Base-by-base conservation (phyloP, 768 basidiomycete species). In the Leucosporidium scottii region DNA sequence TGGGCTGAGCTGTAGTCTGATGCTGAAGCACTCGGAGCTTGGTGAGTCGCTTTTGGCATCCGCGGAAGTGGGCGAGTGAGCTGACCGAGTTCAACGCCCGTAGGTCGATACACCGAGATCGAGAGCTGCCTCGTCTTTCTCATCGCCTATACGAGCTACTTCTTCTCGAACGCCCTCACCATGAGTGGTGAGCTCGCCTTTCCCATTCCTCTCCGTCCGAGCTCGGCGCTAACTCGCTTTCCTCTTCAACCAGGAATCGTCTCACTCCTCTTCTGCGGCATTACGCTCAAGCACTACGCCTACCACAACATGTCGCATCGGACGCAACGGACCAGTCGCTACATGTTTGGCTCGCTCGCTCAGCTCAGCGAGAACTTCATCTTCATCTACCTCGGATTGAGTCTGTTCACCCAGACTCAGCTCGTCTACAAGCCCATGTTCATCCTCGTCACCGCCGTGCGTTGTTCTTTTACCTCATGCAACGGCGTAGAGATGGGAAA, bases 241-340 rank as follows among this genome's bases (percentile, higher is more conserved):
- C 28, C 60, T 39, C 47, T 10, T 28, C 3, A 1, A 2, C 23
- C 50, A 77, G 94, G 96, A 59, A 97, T 98, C 78, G 93, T 98
- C 54, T 96, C 93, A 5, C 85, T 98, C 50, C 86, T 98, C 55
- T 97, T 99, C 82, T 98, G 94, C 77, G 94, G 96, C 67, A 96
- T 99, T 77, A 99, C 96, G 5, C 84, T 99, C 74, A 99, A 99
- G 79, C 96, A 99, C 77, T 98, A 99, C 76, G 96, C 94, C n/a
- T 98, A 96, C 77, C 96, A 97, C 81, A 98, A 93, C 61, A 99
- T 99, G 96, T 94, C 92, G 15, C 86, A 85, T 31, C 85, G 90
- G 62, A 97, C 96, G 0, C 96, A 98, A 76, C 85, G 90, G 55
- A 88, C 93, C 18, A 91, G 87, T 34, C 93, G 94, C 79, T 96